A percentile compares a stretch with the other conserved stretches of the same genome.
Evolutionary conservation across 2,329 filamentous ascomycete genomes (phyloP).

Genomic region (Hypoxylon sp.): DNA sequence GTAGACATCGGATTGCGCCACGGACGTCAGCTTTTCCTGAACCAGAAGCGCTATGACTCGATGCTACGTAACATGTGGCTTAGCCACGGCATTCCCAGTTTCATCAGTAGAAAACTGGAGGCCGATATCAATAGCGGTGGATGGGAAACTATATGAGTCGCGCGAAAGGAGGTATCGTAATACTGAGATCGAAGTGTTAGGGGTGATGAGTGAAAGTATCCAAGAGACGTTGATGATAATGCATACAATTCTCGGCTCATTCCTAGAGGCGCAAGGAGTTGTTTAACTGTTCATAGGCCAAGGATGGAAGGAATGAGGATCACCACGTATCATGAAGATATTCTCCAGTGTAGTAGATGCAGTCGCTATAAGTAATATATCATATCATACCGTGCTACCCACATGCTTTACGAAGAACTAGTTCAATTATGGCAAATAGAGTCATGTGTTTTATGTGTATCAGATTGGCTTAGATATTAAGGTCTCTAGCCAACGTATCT

Average conservation of each 20-base stretch:
- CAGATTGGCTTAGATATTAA: neutral
- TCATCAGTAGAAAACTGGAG: constrained; percentile 91
- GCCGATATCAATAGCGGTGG: constrained; percentile 97
- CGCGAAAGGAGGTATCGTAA: neutral
- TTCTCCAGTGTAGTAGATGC: neutral
- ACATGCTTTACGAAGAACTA: neutral
- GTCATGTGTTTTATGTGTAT: neutral
- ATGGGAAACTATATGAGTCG: constrained; percentile 85
- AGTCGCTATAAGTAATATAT: constrained; percentile 6
- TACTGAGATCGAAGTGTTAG: neutral
- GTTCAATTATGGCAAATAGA: neutral
- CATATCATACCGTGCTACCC: neutral
- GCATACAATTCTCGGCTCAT: constrained; percentile 1
- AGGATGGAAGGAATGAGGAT: neutral
- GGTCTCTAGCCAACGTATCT: neutral
- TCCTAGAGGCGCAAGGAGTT: constrained; percentile 17
- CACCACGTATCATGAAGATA: constrained; percentile 2
- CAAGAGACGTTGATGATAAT: neutral
- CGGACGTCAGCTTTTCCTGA: constrained; percentile 90
- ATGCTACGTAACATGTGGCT: constrained; percentile 90
- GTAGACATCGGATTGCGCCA: constrained; percentile 91
- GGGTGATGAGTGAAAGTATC: neutral
- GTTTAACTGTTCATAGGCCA: constrained; percentile 1
- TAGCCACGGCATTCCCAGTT: constrained; percentile 86
- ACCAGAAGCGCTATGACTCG: constrained; percentile 93